These are phyloP conservation scores for Thermothelomyces thermophilus DNA, from an alignment of 2,329 filamentous ascomycete species.

Conservation along the genomic window DNA sequence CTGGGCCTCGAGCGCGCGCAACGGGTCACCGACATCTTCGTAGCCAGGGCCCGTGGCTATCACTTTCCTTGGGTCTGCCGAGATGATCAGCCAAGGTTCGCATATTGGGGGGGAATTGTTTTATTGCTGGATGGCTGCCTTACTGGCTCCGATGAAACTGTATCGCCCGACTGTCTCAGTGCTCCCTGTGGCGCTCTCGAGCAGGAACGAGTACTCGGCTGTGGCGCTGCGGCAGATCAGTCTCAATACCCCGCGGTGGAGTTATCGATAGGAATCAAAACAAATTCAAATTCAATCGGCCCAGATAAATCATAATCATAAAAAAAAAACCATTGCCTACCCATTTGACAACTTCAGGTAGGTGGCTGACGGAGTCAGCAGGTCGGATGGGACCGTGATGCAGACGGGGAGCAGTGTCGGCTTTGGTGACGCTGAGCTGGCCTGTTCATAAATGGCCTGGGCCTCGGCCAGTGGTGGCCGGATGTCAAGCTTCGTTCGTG, in stretches of 20 bases:
- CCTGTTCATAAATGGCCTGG: slow-evolving; percentile 21
- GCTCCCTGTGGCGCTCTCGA: slow-evolving; percentile 77
- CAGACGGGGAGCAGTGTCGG: slow-evolving; percentile 69
- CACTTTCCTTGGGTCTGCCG: slow-evolving; percentile 64
- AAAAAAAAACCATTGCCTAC: too few species aligned
- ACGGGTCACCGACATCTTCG: slow-evolving; percentile 75
- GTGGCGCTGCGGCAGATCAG: slow-evolving; percentile 18
- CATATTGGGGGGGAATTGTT: not conserved
- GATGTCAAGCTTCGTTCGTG: slow-evolving; percentile 21
- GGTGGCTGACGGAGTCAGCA: slow-evolving; percentile 88
- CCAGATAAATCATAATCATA: too few species aligned
- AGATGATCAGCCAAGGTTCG: slow-evolving; percentile 5
- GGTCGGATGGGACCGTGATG: slow-evolving; percentile 80
- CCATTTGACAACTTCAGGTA: slow-evolving; percentile 79
- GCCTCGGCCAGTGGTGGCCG: slow-evolving; percentile 22
- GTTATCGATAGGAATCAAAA: too few species aligned
- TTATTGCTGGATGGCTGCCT: not conserved
- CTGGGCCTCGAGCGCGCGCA: slow-evolving; percentile 75
- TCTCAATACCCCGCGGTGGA: not conserved
- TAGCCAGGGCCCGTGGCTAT: slow-evolving; percentile 83
- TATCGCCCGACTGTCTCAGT: slow-evolving; percentile 88
- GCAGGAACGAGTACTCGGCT: slow-evolving; percentile 73
- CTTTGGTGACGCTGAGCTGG: slow-evolving; percentile 15
- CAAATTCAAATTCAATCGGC: not conserved
- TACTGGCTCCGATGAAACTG: slow-evolving; percentile 70